Base-by-base conservation (phyloP, 2,329 filamentous ascomycete species). In the Metarhizium album region DNA sequence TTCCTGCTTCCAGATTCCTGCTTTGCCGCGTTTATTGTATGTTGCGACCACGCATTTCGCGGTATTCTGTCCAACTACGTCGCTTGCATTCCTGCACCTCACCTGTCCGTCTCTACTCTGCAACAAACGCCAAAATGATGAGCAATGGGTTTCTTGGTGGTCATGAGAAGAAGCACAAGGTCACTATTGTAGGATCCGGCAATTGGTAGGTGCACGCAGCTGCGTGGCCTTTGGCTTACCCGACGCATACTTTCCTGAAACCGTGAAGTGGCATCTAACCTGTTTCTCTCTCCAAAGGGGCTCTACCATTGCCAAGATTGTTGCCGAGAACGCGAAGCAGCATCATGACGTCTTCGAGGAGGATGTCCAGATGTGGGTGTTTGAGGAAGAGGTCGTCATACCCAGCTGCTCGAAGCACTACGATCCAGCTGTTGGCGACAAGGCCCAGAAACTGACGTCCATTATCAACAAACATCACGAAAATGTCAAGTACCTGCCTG, bases 361-460 rank as follows among this genome's bases (percentile, higher is more conserved):
- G 66, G 76, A 89, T 55, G 90, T 98, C 48, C 88, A 95, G 70
- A 97, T 98, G 93, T 98, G 93, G 93, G 94, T 98, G 63, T 96
- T 83, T 65, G 93, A 98, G 70, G 93, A 98, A 69, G 80, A 95
- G 23, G 83, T 95, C 56, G 79, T 80, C 50, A 74, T 95, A 42
- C 71, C 86, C 13, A 76, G 84, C 60, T 76, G 78, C 56, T 91
- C 87, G 46, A 82, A 80, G 58, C 78, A 89, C 70, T 90, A 89
- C 74, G 76, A 86, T 60, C 63, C 78, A 20, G 70, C 76, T 52
- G 74, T 78, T 37, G 78, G 79, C 62, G 77, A 80, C 55, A 75
- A 81, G 56, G 80, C 85, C 3, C 87, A 93, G 67, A 95, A 95
- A 72, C 83, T 98, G 67, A 95, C 93, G 7, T 69, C 81, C 48